Evolutionary conservation across 2,329 filamentous ascomycete species (phyloP).

Genomic region (Cladosporium sp.): DNA sequence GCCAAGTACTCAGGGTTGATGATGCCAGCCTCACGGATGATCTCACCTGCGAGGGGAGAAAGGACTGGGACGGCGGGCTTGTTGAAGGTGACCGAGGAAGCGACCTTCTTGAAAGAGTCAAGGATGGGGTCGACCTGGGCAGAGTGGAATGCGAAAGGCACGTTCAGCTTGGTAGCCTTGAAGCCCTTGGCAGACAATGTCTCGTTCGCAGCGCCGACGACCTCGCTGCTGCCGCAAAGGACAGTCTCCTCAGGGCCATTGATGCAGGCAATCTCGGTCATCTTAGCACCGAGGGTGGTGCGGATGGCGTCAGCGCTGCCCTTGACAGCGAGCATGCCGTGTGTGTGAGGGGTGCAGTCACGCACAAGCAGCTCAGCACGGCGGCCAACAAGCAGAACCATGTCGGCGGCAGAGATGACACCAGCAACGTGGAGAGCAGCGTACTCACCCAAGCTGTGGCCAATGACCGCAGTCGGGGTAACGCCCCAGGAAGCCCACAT

Average conservation of each 20-base stretch:
- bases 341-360: constrained; percentile 61
- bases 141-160: constrained; percentile 65
- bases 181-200: constrained; percentile 49
- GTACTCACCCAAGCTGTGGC: constrained; percentile 66
- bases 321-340: constrained; percentile 61
- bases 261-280: constrained; percentile 62
- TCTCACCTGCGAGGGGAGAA: constrained; percentile 60
- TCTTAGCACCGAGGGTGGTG: constrained; percentile 47
- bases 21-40: constrained; percentile 53
- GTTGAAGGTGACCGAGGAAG: constrained; percentile 51
- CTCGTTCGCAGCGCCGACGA: constrained; percentile 52
- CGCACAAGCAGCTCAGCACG: constrained; percentile 62
- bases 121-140: constrained; percentile 61
- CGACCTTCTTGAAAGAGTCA: constrained; percentile 53
- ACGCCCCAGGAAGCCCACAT: constrained; percentile 53
- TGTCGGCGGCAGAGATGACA: constrained; percentile 65
- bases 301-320: constrained; percentile 48
- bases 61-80: constrained; percentile 59
- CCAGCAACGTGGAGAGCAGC: constrained; percentile 67
- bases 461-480: constrained; percentile 49
- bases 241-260: constrained; percentile 74
- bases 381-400: constrained; percentile 65
- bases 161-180: constrained; percentile 59
- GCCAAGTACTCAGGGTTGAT: constrained; percentile 60
- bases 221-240: constrained; percentile 57